phyloP scores from a whole-genome alignment of 2,329 filamentous ascomycete genomes.

The Albifimbria verrucaria region DNA sequence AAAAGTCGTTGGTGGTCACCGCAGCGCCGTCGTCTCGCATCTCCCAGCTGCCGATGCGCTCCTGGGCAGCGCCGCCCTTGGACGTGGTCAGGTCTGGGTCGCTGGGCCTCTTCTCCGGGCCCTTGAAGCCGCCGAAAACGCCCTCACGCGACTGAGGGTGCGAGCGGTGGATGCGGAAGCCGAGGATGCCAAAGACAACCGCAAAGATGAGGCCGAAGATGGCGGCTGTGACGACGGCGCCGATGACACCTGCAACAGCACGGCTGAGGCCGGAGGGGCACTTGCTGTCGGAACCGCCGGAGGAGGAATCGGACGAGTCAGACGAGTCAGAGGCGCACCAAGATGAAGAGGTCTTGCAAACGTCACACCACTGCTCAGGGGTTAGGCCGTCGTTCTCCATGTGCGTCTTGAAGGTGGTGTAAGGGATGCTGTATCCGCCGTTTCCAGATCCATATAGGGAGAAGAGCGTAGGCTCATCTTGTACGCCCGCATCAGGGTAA shows the following conservation, averaged over 20 bases:
- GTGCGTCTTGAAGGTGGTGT: slow-evolving; percentile 31
- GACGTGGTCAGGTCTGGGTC: slow-evolving; percentile 41
- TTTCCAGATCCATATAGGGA: slow-evolving; percentile 37
- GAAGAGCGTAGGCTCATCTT: slow-evolving; percentile 30
- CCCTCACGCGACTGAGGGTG: slow-evolving; percentile 8
- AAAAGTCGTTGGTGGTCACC: slow-evolving; percentile 19
- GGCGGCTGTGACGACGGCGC: slow-evolving; percentile 36
- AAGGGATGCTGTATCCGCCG: slow-evolving; percentile 31
- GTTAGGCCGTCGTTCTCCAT: slow-evolving; percentile 34
- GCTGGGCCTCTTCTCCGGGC: slow-evolving; percentile 39
- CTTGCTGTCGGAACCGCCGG: not conserved
- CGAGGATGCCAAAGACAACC: slow-evolving; percentile 28
- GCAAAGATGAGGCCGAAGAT: slow-evolving; percentile 29
- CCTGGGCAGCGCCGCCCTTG: slow-evolving; percentile 36
- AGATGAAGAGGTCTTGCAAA: slow-evolving; percentile 31
- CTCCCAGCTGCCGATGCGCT: slow-evolving; percentile 50
- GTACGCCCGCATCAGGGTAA: slow-evolving; percentile 41
- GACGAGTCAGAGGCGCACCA: slow-evolving; percentile 31
- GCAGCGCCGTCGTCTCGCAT: slow-evolving; percentile 24
- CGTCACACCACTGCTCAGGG: slow-evolving; percentile 38
- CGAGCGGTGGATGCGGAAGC: slow-evolving; percentile 26
- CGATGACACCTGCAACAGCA: slow-evolving; percentile 43
- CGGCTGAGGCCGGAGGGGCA: slow-evolving; percentile 24
- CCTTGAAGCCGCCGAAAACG: slow-evolving; percentile 38
- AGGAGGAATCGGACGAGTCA: not conserved